Percentiles rank a stretch among this genome's conserved stretches.
These are phyloP conservation scores for Alternaria dauci DNA, from an alignment of 2,329 filamentous ascomycete species.

Conservation along the genomic window DNA sequence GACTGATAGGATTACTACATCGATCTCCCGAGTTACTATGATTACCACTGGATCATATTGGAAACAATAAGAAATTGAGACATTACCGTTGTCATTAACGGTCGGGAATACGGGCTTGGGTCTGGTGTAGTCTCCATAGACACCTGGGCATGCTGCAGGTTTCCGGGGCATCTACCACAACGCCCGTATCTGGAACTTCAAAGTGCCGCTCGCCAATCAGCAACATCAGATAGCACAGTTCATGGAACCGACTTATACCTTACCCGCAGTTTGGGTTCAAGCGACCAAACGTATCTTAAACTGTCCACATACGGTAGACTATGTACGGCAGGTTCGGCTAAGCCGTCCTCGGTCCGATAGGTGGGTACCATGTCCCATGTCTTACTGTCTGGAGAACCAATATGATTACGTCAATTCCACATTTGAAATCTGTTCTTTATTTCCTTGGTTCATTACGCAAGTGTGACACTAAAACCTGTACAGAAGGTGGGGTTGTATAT, in stretches of 20 bases:
- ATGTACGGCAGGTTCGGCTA: neutral
- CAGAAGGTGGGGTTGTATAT: no score
- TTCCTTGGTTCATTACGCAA: no score
- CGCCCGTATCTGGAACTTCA: neutral
- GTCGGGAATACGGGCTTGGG: neutral
- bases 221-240: neutral
- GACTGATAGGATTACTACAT: neutral
- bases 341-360: neutral
- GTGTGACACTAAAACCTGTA: no score
- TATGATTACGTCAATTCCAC: no score
- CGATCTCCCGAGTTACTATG: neutral
- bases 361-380: no score
- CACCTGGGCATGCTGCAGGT: neutral
- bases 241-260: neutral
- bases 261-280: neutral
- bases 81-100: neutral
- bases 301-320: slow-evolving; percentile 1
- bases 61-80: neutral
- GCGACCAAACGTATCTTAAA: neutral
- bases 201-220: neutral
- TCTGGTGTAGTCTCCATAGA: neutral
- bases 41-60: neutral
- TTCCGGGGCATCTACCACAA: neutral
- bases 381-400: no score
- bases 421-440: no score